phyloP scores from a whole-genome alignment of 495 filamentous ascomycete genomes.

The Mycothermus thermophilus region DNA sequence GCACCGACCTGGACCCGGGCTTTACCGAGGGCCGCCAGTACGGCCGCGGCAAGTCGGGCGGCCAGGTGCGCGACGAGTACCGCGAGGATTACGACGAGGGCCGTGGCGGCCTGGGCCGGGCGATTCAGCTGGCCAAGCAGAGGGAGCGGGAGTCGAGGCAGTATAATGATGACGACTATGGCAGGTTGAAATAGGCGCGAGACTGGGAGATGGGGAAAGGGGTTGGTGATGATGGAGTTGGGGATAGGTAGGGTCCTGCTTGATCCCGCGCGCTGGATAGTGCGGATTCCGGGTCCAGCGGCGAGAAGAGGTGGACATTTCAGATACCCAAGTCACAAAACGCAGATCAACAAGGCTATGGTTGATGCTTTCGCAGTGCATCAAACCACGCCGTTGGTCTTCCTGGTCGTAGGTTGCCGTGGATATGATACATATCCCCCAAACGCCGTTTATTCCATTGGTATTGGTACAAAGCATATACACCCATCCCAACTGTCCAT shows the following conservation, averaged over 20 bases:
- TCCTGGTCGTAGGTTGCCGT: too few species aligned
- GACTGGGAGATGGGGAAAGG: too few species aligned
- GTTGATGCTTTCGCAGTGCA: too few species aligned
- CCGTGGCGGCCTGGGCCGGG: constrained; percentile 60
- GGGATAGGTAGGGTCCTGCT: too few species aligned
- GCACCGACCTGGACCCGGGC: constrained; percentile 92
- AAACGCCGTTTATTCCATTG: constrained; percentile 11
- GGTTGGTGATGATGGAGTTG: too few species aligned
- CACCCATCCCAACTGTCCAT: constrained; percentile 5
- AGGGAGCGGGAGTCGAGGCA: constrained; percentile 39
- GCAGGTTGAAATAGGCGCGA: constrained; percentile 32
- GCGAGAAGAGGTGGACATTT: too few species aligned
- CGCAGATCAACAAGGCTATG: too few species aligned
- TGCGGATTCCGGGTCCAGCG: too few species aligned
- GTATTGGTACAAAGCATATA: constrained; percentile 19
- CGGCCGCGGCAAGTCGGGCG: constrained; percentile 77
- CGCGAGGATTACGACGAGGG: constrained; percentile 92
- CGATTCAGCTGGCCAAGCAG: constrained; percentile 47
- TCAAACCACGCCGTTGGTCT: too few species aligned
- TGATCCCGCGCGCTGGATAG: too few species aligned
- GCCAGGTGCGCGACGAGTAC: constrained; percentile 96
- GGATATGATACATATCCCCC: too few species aligned
- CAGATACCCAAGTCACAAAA: too few species aligned
- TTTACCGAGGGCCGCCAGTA: constrained; percentile 95
- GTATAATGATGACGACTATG: constrained; percentile 35